Evolutionary conservation across 257 asterid genomes (phyloP).

Genomic region (Haberlea rhodopensis): DNA sequence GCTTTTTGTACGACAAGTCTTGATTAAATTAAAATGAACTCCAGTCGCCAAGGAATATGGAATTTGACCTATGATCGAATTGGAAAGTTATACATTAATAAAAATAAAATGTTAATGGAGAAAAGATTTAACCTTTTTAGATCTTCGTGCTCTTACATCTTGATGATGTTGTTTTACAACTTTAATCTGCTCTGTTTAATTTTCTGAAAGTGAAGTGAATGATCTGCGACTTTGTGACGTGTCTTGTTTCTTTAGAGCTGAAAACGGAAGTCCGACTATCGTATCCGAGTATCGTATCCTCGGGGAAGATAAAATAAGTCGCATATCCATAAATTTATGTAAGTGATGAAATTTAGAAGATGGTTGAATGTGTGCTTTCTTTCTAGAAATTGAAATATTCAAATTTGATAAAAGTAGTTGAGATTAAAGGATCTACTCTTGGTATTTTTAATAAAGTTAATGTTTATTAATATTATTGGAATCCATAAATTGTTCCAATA

Average conservation of each 20-base stretch:
- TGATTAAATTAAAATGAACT: background rate
- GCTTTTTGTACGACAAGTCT: background rate
- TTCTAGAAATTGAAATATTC: no score
- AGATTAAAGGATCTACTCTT: no score
- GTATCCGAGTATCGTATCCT: no score
- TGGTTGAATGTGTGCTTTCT: no score
- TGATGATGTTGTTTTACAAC: constrained; percentile 8
- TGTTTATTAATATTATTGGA: no score
- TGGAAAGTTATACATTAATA: background rate
- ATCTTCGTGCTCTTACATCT: constrained; percentile 14
- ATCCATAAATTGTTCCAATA: no score
- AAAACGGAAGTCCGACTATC: background rate
- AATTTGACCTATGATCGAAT: background rate
- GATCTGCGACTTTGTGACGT: background rate
- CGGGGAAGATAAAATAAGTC: no score
- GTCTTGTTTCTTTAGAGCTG: background rate
- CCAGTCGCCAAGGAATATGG: background rate
- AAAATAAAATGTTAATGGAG: background rate
- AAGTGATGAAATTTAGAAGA: no score
- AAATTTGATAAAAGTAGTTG: no score
- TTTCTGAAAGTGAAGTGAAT: background rate
- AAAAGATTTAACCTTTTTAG: constrained; percentile 4
- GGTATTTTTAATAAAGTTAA: no score
- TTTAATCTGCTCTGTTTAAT: background rate
- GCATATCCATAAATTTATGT: no score